These are phyloP conservation scores for Neurospora sp. DNA, from an alignment of 495 filamentous ascomycete genomes.

Conservation along the genomic window DNA sequence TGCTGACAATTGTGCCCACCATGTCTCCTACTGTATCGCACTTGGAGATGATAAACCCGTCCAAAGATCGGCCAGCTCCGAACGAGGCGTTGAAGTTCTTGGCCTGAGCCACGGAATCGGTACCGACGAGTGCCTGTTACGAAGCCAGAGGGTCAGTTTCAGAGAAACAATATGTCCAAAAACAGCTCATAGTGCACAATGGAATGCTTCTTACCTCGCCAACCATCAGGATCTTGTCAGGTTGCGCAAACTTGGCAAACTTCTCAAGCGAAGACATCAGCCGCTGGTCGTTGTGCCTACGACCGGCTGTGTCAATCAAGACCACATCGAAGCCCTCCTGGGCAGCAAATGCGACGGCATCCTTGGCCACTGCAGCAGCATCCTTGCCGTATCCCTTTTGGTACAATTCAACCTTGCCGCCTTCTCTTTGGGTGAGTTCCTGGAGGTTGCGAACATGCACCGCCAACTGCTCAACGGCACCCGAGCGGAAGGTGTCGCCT, in stretches of 20 bases:
- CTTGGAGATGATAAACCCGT: conserved; percentile 97
- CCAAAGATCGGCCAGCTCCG: conserved; percentile 65
- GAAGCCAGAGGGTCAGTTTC: conserved; percentile 7
- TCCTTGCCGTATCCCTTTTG: conserved; percentile 98
- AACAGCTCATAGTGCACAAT: background rate
- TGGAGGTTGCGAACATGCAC: conserved; percentile 87
- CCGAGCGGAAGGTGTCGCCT: conserved; percentile 94
- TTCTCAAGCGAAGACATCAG: conserved; percentile 94
- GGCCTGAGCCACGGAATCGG: conserved; percentile 88
- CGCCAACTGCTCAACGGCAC: conserved; percentile 91
- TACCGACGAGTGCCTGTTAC: conserved; percentile 71
- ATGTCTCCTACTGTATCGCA: conserved; percentile 98
- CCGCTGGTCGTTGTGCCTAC: conserved; percentile 88
- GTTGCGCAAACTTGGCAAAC: conserved; percentile 88
- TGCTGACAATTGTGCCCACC: conserved; percentile 92
- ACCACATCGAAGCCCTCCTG: conserved; percentile 81
- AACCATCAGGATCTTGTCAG: conserved; percentile 98
- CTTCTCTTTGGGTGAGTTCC: conserved; percentile 73
- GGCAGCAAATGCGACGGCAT: conserved; percentile 73
- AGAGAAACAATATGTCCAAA: background rate
- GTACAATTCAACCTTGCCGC: conserved; percentile 77
- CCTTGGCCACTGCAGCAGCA: conserved; percentile 87
- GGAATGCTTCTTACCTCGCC: conserved; percentile 51
- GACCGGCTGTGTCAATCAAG: conserved; percentile 89
- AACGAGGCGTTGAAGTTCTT: conserved; percentile 92